A percentile compares a stretch with the other conserved stretches of the same genome.
phyloP scores from a whole-genome alignment of 345 rosid genomes.

The Aurinia saxatilis region DNA sequence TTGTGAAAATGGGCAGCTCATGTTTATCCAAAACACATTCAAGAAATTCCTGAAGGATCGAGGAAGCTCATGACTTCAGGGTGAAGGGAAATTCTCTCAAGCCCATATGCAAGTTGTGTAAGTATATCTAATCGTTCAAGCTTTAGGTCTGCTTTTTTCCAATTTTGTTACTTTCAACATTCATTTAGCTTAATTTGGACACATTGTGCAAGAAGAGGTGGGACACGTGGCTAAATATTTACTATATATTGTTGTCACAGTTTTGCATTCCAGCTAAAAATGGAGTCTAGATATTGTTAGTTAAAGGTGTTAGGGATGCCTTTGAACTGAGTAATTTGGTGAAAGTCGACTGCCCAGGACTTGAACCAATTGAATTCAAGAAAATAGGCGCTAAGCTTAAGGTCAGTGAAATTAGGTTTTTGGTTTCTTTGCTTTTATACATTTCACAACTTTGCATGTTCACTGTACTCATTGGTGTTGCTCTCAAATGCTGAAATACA shows the following conservation, averaged over 20 bases:
- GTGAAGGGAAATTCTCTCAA: no score
- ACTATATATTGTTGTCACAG: not conserved
- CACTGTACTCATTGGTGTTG: not conserved
- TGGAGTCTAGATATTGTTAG: conserved; percentile 71
- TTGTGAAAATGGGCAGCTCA: conserved; percentile 98
- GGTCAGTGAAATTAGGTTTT: conserved; percentile 30
- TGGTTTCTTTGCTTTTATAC: not conserved
- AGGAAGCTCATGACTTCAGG: conserved; percentile 60
- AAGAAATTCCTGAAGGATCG: conserved; percentile 82
- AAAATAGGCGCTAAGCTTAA: conserved; percentile 91
- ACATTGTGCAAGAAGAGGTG: not conserved
- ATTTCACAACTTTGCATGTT: not conserved
- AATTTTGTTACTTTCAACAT: no score
- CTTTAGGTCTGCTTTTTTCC: no score
- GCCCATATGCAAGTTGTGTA: no score
- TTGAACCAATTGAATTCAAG: conserved; percentile 81
- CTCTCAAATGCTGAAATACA: not conserved
- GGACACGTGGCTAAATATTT: not conserved
- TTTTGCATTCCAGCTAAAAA: conserved; percentile 58
- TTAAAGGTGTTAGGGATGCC: no score
- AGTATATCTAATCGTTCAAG: no score
- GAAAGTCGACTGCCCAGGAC: no score
- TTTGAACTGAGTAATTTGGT: conserved; percentile 81
- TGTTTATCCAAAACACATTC: conserved; percentile 88
- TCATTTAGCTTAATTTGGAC: not conserved